Evolutionary conservation across 2,329 filamentous ascomycete genomes (phyloP).

Genomic region (Aspergillaceae sp.): DNA sequence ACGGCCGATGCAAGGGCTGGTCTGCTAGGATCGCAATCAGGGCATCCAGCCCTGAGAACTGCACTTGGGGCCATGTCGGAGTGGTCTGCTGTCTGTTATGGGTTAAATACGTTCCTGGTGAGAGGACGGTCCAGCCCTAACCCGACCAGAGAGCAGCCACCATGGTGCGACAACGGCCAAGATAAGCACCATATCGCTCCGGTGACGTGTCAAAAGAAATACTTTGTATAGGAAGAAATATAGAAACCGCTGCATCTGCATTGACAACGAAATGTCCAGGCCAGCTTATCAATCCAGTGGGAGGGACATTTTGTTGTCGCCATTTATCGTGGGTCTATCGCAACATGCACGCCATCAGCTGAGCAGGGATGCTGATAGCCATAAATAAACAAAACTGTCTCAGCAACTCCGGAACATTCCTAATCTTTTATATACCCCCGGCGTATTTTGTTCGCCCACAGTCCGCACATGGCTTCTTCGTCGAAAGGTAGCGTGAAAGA

Average conservation of each 20-base stretch:
- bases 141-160: no score
- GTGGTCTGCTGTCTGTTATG: no score
- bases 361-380: neutral
- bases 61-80: no score
- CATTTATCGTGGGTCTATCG: slow-evolving; percentile 1
- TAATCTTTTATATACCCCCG: no score
- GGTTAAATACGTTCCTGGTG: no score
- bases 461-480: neutral
- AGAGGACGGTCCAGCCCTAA: no score
- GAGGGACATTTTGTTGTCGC: neutral
- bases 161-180: neutral
- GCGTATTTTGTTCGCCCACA: no score
- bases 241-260: neutral
- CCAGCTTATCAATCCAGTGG: neutral
- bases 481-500: neutral
- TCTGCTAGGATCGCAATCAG: no score
- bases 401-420: neutral
- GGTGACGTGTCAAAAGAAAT: neutral
- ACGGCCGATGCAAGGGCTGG: no score
- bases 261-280: neutral
- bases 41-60: no score
- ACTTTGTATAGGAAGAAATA: neutral
- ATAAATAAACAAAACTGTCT: neutral
- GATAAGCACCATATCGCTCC: neutral
- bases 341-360: slow-evolving; percentile 1